Percentiles rank a stretch among this genome's conserved stretches.
These are phyloP conservation scores for Pestalotiopsis sp. DNA, from an alignment of 2,329 filamentous ascomycete species.

Conservation along the genomic window DNA sequence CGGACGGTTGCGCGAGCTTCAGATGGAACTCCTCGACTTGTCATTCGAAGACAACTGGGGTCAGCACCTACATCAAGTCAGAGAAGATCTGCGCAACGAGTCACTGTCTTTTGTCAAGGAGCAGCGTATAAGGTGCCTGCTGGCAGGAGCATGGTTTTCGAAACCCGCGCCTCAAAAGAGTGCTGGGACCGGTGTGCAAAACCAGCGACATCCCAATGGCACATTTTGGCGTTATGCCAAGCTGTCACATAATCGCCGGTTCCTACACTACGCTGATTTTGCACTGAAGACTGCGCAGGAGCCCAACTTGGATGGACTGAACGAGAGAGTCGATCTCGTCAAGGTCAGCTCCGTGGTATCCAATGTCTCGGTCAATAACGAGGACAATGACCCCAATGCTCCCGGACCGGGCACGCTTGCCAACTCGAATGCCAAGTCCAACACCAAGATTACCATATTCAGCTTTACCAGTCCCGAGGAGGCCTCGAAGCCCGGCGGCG, in stretches of 20 bases:
- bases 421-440: conserved; percentile 44
- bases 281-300: conserved; percentile 63
- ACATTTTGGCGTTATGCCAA: conserved; percentile 80
- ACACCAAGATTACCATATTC: conserved; percentile 90
- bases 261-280: conserved; percentile 89
- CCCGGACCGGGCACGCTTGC: conserved; percentile 42
- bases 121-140: conserved; percentile 86
- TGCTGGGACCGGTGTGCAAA: conserved; percentile 38
- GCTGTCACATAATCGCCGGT: conserved; percentile 88
- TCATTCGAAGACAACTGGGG: conserved; percentile 97
- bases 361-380: conserved; percentile 73
- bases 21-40: conserved; percentile 90
- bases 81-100: conserved; percentile 87
- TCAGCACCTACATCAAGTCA: conserved; percentile 84
- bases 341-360: conserved; percentile 92
- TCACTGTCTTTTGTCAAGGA: conserved; percentile 96
- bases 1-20: conserved; percentile 74
- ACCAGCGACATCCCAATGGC: conserved; percentile 45
- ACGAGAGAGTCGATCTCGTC: conserved; percentile 83
- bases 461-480: conserved; percentile 59
- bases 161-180: conserved; percentile 50
- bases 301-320: conserved; percentile 72
- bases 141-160: conserved; percentile 88
- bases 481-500: conserved; percentile 33
- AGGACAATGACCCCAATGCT: conserved; percentile 49